phyloP scores from a whole-genome alignment of 306 rosid species.

The Lablab purpureus region DNA sequence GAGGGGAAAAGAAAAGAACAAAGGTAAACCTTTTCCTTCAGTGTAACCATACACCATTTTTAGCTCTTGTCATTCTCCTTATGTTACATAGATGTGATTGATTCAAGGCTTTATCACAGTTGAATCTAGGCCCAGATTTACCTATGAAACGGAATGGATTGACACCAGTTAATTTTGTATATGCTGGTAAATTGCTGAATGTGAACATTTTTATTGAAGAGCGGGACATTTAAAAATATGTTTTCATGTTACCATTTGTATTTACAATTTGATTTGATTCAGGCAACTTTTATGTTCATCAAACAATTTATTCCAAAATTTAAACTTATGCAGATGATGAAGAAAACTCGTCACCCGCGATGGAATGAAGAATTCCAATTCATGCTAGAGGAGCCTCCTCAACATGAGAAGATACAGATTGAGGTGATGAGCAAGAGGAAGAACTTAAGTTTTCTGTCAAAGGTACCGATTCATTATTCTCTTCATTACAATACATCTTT shows the following conservation, averaged over 20 bases:
- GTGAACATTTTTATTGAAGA: not conserved
- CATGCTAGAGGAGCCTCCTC: conserved; percentile 93
- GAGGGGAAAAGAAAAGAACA: conserved; percentile 82
- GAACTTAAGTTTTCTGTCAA: conserved; percentile 60
- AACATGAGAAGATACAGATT: conserved; percentile 74
- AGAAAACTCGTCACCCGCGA: conserved; percentile 73
- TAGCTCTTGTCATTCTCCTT: conserved; percentile 12
- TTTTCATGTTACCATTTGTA: conserved; percentile 16
- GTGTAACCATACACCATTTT: not conserved
- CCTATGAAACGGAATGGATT: not conserved
- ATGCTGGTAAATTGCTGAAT: not conserved
- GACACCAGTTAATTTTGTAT: not conserved
- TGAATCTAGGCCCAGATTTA: not conserved
- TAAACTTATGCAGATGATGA: conserved; percentile 59
- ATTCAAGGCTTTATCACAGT: not conserved
- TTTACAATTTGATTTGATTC: not conserved
- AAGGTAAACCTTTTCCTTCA: conserved; percentile 59
- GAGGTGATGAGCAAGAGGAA: conserved; percentile 78
- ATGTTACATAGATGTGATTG: conserved; percentile 25
- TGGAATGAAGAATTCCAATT: conserved; percentile 94
- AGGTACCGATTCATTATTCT: conserved; percentile 55
- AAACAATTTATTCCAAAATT: not conserved
- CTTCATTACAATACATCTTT: not conserved
- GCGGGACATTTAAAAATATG: not conserved
- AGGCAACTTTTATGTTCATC: not conserved